Base-by-base conservation (phyloP, 2,329 filamentous ascomycete genomes). In the Westerdykella ornata region DNA sequence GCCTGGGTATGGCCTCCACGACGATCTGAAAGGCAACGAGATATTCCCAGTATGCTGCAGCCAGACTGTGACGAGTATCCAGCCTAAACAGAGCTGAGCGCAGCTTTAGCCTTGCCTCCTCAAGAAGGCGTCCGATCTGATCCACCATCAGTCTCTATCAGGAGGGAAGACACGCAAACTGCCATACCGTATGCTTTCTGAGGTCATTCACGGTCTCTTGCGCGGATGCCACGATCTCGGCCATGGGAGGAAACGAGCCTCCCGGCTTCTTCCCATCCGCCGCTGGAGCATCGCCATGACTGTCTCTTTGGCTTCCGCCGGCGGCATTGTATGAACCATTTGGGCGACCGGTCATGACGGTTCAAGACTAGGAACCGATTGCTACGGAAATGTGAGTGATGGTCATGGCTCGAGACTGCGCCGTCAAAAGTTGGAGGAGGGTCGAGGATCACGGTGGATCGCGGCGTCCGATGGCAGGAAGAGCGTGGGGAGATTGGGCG, bases 41-140 rank as follows among this genome's bases (percentile, higher is more conserved):
- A 59, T 90, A 97, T 46, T 94, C 85, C 49, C 84, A 78, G 41
- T 94, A 83, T 3, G 89, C 89, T 80, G 66, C 58, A 12, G 92
- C 88, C 4, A 81, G 78, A 71, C 66, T 46, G 77, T 76, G 26
- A 29, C 63, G 60, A 26, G 42, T 52, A 35, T 44, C 42, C 19
- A 63, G 50, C 44, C 81, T 54, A 42, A 74, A 71, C 39, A 80
- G 76, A 29, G 85, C 82, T 35, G 62, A 62, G 30, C 54, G 61
- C 44, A 73, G 62, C 40, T 68, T 65, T 9, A 52, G 51, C 26
- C 68, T 64, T 30, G 72, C 72, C 7, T 53, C 47, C 5, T 63
- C 59, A 16, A 75, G 53, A 14, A 75, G 57, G 31, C 59, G 56
- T 22, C 54, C 57, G 43, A 70, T 65, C 68, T 70, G 31, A 4